Evolutionary conservation across 2,329 filamentous ascomycete genomes (phyloP).

Genomic region (Zasmidium cellare): DNA sequence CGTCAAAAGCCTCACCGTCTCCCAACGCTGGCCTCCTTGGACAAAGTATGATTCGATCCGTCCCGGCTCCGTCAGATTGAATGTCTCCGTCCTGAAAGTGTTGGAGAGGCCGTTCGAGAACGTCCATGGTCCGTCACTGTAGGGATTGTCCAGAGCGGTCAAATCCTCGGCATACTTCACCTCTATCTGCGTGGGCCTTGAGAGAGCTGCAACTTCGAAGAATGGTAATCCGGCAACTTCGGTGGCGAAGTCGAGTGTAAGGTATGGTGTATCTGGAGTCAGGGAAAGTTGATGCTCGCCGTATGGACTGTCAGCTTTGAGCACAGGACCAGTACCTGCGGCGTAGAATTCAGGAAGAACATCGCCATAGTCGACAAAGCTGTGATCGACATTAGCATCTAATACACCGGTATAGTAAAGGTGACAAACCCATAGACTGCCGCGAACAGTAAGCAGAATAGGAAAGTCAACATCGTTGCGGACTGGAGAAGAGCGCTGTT

Average conservation of each 20-base stretch:
- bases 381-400: background rate
- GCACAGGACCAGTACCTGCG: background rate
- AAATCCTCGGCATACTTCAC: conserved; percentile 40
- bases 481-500: too few relatives aligned
- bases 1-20: conserved; percentile 40
- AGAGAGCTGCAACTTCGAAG: conserved; percentile 32
- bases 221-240: conserved; percentile 39
- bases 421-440: background rate
- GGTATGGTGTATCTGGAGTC: background rate
- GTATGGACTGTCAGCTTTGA: conserved; percentile 4
- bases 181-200: conserved; percentile 35
- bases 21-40: conserved; percentile 45
- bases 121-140: conserved; percentile 37
- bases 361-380: conserved; percentile 15
- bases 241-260: conserved; percentile 26
- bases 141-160: conserved; percentile 27
- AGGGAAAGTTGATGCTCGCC: conserved; percentile 1
- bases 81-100: conserved; percentile 41
- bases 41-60: conserved; percentile 36
- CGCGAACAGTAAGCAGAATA: background rate
- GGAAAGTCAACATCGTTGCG: background rate
- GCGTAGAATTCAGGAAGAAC: conserved; percentile 8
- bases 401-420: background rate
- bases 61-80: conserved; percentile 37
- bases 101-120: conserved; percentile 34